These are phyloP conservation scores for Podospora anserina DNA, from an alignment of 495 filamentous ascomycete species.

Conservation along the genomic window DNA sequence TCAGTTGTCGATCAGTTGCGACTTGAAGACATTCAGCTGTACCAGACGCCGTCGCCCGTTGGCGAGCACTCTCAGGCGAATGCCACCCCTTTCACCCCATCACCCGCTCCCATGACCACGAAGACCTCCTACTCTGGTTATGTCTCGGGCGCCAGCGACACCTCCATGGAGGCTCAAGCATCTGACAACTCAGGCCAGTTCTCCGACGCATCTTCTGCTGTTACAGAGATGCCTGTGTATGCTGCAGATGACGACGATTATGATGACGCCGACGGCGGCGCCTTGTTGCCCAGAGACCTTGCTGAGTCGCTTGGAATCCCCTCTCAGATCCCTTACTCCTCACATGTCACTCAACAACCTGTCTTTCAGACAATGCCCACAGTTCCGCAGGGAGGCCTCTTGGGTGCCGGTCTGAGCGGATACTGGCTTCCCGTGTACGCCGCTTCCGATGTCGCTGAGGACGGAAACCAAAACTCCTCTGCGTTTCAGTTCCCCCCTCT, in stretches of 20 bases:
- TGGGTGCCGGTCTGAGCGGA: slow-evolving; percentile 12
- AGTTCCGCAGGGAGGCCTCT: neutral
- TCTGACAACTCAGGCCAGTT: neutral
- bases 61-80: neutral
- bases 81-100: neutral
- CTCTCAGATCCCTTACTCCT: neutral
- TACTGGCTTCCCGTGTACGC: neutral
- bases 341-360: neutral
- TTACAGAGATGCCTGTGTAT: neutral
- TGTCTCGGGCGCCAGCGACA: neutral
- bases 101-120: neutral
- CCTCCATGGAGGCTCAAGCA: neutral
- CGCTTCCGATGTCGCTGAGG: neutral
- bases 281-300: neutral
- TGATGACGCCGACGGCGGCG: neutral
- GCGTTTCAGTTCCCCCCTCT: neutral
- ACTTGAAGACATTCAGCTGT: neutral
- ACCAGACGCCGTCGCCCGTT: neutral
- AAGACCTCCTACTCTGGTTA: neutral
- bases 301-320: neutral
- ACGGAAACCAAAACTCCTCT: neutral
- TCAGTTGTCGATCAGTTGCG: neutral
- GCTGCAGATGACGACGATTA: neutral
- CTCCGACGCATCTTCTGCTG: neutral
- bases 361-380: neutral